Percentiles rank a stretch among this genome's conserved stretches.
Evolutionary conservation across 768 basidiomycete species (phyloP).

Genomic region (Lyophyllum shimeji): DNA sequence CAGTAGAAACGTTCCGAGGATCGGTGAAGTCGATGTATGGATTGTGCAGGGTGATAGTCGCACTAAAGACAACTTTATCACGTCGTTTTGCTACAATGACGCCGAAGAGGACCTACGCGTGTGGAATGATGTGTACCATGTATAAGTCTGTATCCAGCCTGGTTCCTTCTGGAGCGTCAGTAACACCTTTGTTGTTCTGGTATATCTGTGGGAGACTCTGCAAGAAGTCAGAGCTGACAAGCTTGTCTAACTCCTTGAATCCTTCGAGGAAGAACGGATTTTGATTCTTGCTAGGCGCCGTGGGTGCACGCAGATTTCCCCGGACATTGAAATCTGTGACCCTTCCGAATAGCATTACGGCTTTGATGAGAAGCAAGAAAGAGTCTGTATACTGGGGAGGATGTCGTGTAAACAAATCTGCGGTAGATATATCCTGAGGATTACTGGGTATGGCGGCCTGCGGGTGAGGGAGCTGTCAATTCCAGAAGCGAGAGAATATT

Average conservation of each 20-base stretch:
- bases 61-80: slow-evolving; percentile 42
- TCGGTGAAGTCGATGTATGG: slow-evolving; percentile 78
- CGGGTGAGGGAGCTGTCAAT: not conserved
- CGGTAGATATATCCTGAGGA: slow-evolving; percentile 67
- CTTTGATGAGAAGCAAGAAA: slow-evolving; percentile 78
- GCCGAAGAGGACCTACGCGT: slow-evolving; percentile 60
- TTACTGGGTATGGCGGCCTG: slow-evolving; percentile 67
- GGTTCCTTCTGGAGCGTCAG: slow-evolving; percentile 55
- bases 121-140: slow-evolving; percentile 83
- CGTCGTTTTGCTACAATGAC: slow-evolving; percentile 10
- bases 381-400: slow-evolving; percentile 79
- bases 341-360: slow-evolving; percentile 80
- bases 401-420: slow-evolving; percentile 69
- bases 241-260: slow-evolving; percentile 68
- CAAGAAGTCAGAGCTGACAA: slow-evolving; percentile 68
- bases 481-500: not conserved
- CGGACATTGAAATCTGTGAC: slow-evolving; percentile 87
- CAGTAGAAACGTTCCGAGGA: slow-evolving; percentile 61
- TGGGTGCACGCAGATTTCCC: slow-evolving; percentile 64
- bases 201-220: slow-evolving; percentile 67
- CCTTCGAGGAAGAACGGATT: slow-evolving; percentile 68
- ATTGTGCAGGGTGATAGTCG: slow-evolving; percentile 85
- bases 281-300: slow-evolving; percentile 67
- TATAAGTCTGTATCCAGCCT: slow-evolving; percentile 80
- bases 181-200: slow-evolving; percentile 63